Evolutionary conservation across 225 moss, liverwort and hornwort genomes (phyloP), one percentile per base, ranked within the genome.

Genomic region (Climacium dendroides): DNA sequence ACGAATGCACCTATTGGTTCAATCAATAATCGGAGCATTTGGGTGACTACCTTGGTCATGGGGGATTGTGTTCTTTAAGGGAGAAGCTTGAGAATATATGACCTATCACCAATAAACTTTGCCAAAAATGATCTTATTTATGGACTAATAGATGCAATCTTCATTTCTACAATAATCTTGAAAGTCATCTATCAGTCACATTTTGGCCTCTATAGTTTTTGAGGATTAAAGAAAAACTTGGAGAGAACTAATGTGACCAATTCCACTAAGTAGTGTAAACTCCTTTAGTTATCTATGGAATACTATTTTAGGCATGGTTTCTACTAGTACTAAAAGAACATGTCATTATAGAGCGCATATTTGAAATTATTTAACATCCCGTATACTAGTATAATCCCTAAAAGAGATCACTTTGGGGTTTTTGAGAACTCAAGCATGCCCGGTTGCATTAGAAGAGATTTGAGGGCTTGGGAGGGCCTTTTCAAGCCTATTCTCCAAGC

Each of bases 51-150:
- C 2, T 28, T 72, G 6, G 2, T 72, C 3, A 28, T 2, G 1
- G 1, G 6, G 8, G 2, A 30, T 0, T 9, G 3, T 3, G 1
- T n/a, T 11, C 10, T 30, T 19, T 0, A 30, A 30, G 11, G 7
- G 4, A 47, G 2, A 48, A 73, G 2, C 4, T 0, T 48, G 1
- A 73, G 1, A 48, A 2, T 7, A 48, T 0, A 32, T 0, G 2
- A 50, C 48, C 7, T 48, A 48, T 12, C 0, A 19, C 7, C 2
- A 19, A 32, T 0, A 11, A 7, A 32, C 19, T 32, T 48, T 48
- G 10, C 1, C 7, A 32, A 12, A 4, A 4, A 19, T 47, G 19
- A 12, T 30, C 0, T 30, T 0, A 30, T 19, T 30, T 11, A 11
- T 45, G 1, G 6, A 18, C 3, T 4, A 11, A 74, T 32, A 19